Conservation (phyloP, 2,329 filamentous ascomycete species). For the Hypoxylon sp. region DNA sequence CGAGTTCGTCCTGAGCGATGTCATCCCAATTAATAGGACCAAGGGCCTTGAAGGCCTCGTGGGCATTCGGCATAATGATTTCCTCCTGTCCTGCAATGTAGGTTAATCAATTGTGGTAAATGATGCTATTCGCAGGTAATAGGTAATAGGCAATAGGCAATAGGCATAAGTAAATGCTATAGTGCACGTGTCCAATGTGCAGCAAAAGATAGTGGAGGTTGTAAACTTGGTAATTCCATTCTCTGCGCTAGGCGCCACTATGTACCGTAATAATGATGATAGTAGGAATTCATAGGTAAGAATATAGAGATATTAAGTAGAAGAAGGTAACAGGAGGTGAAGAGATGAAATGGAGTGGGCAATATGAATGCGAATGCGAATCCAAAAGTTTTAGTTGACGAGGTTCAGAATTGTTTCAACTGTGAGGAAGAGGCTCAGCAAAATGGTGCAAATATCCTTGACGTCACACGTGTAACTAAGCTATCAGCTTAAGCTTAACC, state of each 20-base stretch:
- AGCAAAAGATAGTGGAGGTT: constrained; percentile 1
- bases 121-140: constrained; percentile 5
- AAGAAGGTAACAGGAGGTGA: neutral
- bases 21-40: constrained; percentile 59
- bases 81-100: neutral
- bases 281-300: neutral
- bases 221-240: constrained; percentile 18
- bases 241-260: neutral
- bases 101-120: neutral
- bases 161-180: constrained; percentile 1
- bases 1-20: constrained; percentile 55
- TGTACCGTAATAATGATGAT: neutral
- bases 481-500: too few relatives aligned
- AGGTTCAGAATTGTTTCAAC: neutral
- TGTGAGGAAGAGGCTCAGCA: neutral
- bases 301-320: neutral
- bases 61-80: constrained; percentile 41
- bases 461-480: too few relatives aligned
- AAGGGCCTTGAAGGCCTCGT: constrained; percentile 63
- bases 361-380: too few relatives aligned
- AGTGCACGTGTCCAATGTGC: constrained; percentile 1
- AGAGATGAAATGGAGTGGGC: too few relatives aligned
- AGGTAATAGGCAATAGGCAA: too few relatives aligned
- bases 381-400: neutral
- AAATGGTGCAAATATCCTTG: constrained; percentile 14